These are phyloP conservation scores for Stemphylium vesicarium DNA, from an alignment of 2,329 filamentous ascomycete species.

Conservation along the genomic window DNA sequence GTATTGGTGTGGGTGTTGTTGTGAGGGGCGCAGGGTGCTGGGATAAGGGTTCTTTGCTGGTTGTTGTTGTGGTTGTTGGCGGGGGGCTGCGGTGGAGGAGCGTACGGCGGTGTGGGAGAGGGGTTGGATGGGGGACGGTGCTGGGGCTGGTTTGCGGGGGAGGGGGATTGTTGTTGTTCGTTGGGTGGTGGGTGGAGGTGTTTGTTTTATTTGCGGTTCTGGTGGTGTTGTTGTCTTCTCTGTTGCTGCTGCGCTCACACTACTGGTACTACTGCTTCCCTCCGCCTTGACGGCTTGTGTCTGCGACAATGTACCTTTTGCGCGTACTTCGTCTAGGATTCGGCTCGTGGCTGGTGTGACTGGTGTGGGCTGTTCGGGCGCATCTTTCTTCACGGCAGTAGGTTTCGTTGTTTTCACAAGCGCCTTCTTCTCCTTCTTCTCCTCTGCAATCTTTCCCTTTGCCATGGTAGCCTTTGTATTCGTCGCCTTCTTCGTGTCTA, in stretches of 20 bases:
- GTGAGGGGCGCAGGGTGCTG: not conserved
- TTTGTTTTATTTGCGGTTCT: constrained; percentile 11
- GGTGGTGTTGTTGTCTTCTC: not conserved
- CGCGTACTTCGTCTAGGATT: constrained; percentile 39
- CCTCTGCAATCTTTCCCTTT: constrained; percentile 20
- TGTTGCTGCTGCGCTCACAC: not conserved
- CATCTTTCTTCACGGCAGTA: constrained; percentile 18
- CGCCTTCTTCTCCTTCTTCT: constrained; percentile 21
- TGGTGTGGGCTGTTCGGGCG: constrained; percentile 29
- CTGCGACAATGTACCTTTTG: constrained; percentile 30
- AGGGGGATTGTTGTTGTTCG: constrained; percentile 34
- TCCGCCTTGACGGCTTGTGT: not conserved
- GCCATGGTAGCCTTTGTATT: constrained; percentile 27
- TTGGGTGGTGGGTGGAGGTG: not conserved
- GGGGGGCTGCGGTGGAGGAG: constrained; percentile 3
- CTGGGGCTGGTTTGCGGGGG: constrained; percentile 23
- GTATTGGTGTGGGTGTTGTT: not conserved
- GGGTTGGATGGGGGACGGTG: constrained; percentile 15
- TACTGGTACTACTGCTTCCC: not conserved
- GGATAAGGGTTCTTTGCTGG: constrained; percentile 1
- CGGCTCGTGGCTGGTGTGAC: constrained; percentile 37
- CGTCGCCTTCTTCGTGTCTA: constrained; percentile 28
- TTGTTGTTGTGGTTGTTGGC: constrained; percentile 14
- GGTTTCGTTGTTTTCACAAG: constrained; percentile 19
- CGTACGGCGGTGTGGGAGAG: constrained; percentile 3